Evolutionary conservation across 2,329 filamentous ascomycete genomes (phyloP).

Genomic region (Myrmaecium sp.): DNA sequence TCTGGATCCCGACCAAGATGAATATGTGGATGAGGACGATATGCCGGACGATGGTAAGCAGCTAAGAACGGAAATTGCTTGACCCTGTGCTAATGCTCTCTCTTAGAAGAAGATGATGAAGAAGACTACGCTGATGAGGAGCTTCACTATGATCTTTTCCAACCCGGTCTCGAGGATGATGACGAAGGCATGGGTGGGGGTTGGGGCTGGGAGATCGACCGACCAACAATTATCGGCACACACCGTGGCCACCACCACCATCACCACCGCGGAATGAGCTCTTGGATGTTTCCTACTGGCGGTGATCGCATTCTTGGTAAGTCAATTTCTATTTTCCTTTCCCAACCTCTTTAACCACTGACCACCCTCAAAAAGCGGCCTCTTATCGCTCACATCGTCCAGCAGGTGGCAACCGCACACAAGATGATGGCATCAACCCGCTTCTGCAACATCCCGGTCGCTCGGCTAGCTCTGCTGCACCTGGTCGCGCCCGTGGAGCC

Average conservation of each 20-base stretch:
- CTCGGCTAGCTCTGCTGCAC: conserved; percentile 4
- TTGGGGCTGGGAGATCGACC: conserved; percentile 31
- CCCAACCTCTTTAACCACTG: conserved; percentile 9
- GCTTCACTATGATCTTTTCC: conserved; percentile 41
- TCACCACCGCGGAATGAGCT: conserved; percentile 31
- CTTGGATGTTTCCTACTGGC: conserved; percentile 43
- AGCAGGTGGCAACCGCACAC: conserved; percentile 35
- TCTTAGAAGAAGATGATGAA: conserved; percentile 28
- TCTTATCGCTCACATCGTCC: conserved; percentile 37
- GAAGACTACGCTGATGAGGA: conserved; percentile 56
- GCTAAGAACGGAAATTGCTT: conserved; percentile 1
- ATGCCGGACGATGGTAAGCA: conserved; percentile 43
- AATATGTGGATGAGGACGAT: conserved; percentile 41
- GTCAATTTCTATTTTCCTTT: conserved; percentile 3
- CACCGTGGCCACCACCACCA: conserved; percentile 24
- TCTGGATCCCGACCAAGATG: conserved; percentile 29
- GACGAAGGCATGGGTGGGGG: conserved; percentile 28
- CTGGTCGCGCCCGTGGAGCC: conserved; percentile 2
- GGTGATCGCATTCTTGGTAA: conserved; percentile 30
- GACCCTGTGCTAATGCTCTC: conserved; percentile 2
- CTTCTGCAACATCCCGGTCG: conserved; percentile 51
- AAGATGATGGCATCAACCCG: conserved; percentile 75
- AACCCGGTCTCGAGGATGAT: conserved; percentile 27
- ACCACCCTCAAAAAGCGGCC: no score
- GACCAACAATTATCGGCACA: conserved; percentile 27